Conservation (phyloP, 352 stramenopile species). For the Pythium sukuiense region DNA sequence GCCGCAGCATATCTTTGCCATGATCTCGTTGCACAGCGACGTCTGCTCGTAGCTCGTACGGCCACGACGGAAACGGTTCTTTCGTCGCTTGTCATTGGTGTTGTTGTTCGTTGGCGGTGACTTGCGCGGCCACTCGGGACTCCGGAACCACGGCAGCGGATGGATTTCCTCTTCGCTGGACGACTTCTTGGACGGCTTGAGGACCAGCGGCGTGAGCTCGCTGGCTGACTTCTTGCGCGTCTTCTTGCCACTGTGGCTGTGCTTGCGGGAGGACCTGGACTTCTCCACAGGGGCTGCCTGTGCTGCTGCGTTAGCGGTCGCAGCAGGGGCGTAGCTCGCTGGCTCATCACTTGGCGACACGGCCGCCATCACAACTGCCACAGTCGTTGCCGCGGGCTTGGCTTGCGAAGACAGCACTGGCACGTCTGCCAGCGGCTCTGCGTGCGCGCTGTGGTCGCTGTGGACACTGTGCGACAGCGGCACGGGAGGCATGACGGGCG, state of each 20-base stretch:
- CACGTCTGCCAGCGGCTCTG: neutral
- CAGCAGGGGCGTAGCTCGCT: neutral
- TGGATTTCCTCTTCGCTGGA: conserved; percentile 58
- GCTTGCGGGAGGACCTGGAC: conserved; percentile 15
- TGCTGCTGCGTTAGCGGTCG: neutral
- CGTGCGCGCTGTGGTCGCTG: conserved; percentile 3
- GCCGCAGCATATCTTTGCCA: conserved; percentile 25
- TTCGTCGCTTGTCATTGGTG: conserved; percentile 18
- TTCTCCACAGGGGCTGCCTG: neutral
- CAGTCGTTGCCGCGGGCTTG: neutral
- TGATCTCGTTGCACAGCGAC: conserved; percentile 26
- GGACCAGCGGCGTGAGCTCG: conserved; percentile 46
- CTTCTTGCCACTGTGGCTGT: conserved; percentile 21
- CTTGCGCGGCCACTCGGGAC: conserved; percentile 51
- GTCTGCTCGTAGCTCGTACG: conserved; percentile 14
- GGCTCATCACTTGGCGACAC: neutral
- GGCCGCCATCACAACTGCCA: neutral
- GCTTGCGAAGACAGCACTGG: neutral
- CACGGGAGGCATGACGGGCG: conserved; percentile 16
- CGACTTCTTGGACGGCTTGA: conserved; percentile 27
- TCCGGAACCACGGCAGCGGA: conserved; percentile 79
- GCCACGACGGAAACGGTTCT: conserved; percentile 18
- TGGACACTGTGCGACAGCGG: conserved; percentile 20
- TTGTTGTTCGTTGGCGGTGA: conserved; percentile 17
- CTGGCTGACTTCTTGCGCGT: conserved; percentile 24